These are phyloP conservation scores for Teratosphaeria zuluensis DNA, from an alignment of 2,329 filamentous ascomycete genomes.

Conservation along the genomic window DNA sequence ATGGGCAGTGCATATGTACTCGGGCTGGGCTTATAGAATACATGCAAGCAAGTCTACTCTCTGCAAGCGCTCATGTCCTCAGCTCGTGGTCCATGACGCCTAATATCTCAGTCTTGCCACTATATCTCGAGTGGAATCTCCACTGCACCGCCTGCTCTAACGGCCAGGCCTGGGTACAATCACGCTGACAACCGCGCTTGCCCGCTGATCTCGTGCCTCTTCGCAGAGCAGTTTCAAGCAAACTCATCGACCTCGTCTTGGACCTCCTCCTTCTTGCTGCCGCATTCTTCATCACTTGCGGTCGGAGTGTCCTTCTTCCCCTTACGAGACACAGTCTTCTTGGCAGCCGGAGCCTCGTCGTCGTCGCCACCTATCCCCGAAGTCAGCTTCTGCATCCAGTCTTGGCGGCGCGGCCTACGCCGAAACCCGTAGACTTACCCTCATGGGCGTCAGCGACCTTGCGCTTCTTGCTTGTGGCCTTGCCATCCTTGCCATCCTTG, in stretches of 20 bases:
- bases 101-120: background rate
- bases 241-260: background rate
- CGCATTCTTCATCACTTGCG: background rate
- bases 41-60: background rate
- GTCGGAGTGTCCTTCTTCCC: constrained; percentile 3
- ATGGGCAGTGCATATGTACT: constrained; percentile 49
- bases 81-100: background rate
- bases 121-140: background rate
- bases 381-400: background rate
- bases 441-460: background rate
- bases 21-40: background rate
- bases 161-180: background rate
- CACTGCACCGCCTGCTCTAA: background rate
- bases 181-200: background rate
- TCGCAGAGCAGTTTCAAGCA: background rate
- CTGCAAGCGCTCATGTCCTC: background rate
- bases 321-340: constrained; percentile 1
- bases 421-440: constrained; percentile 5
- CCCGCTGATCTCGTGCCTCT: background rate
- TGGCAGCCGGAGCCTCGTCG: constrained; percentile 1
- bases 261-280: background rate
- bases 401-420: constrained; percentile 1
- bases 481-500: background rate
- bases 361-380: background rate
- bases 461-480: constrained; percentile 1